Conservation (phyloP, 2,329 filamentous ascomycete species). For the Colletotrichum sp. region DNA sequence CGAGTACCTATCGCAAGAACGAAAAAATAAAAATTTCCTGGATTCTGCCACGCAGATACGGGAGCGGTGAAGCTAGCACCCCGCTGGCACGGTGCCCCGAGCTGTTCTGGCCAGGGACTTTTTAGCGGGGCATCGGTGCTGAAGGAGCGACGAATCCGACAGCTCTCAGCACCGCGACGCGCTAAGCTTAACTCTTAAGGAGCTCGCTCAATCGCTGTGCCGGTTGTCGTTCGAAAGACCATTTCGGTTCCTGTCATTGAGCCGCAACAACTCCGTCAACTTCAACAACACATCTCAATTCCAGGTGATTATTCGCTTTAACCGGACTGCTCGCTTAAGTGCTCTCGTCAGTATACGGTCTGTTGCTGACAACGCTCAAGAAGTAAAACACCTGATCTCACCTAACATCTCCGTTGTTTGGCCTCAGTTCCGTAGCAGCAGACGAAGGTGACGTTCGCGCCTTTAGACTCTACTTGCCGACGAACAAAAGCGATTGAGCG, state of each 20-base stretch:
- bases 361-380: background rate
- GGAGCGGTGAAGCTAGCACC: slow-evolving; percentile 14
- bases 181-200: background rate
- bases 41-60: slow-evolving; percentile 19
- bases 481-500: background rate
- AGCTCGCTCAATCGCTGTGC: background rate
- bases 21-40: slow-evolving; percentile 28
- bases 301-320: background rate
- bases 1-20: slow-evolving; percentile 13
- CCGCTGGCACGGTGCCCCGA: background rate
- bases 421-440: background rate
- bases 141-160: background rate
- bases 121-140: background rate
- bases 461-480: background rate
- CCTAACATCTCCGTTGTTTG: background rate
- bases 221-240: background rate
- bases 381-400: background rate
- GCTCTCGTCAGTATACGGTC: background rate
- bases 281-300: background rate
- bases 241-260: background rate
- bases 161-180: background rate
- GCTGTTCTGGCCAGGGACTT: background rate
- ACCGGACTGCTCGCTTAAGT: background rate
- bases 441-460: background rate
- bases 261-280: background rate